Evolutionary conservation across 257 asterid species (phyloP).

Genomic region (Ilex aquifolium): DNA sequence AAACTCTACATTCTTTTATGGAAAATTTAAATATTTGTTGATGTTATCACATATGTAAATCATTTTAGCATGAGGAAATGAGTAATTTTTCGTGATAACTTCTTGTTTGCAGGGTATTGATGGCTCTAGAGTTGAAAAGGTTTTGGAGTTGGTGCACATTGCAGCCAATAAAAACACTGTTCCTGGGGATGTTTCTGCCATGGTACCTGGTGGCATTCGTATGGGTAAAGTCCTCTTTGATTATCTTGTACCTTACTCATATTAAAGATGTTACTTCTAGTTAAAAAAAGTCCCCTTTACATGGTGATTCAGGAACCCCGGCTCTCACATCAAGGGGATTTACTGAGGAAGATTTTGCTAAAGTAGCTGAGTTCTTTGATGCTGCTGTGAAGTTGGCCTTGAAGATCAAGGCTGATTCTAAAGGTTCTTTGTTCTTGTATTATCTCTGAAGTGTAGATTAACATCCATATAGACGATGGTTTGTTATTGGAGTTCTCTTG

Average conservation of each 20-base stretch:
- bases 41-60: background rate
- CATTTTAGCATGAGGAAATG: background rate
- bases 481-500: background rate
- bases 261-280: background rate
- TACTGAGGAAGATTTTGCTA: conserved; percentile 67
- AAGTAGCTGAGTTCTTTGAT: conserved; percentile 85
- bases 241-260: background rate
- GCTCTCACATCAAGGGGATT: conserved; percentile 96
- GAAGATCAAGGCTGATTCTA: conserved; percentile 71
- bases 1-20: too few relatives aligned
- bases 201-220: conserved; percentile 99
- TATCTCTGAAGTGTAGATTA: background rate
- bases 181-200: conserved; percentile 98
- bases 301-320: conserved; percentile 61
- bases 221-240: conserved; percentile 57
- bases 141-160: conserved; percentile 84
- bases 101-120: conserved; percentile 69
- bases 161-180: conserved; percentile 97
- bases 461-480: background rate
- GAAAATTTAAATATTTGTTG: too few relatives aligned
- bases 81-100: background rate
- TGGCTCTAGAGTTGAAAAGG: conserved; percentile 96
- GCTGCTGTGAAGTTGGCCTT: conserved; percentile 84
- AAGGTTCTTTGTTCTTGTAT: conserved; percentile 4
- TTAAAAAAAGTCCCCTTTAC: conserved; percentile 7